A percentile compares a stretch with the other conserved stretches of the same genome.
Conservation (phyloP, 2,329 filamentous ascomycete genomes). For the Chaetomium olivaceum region DNA sequence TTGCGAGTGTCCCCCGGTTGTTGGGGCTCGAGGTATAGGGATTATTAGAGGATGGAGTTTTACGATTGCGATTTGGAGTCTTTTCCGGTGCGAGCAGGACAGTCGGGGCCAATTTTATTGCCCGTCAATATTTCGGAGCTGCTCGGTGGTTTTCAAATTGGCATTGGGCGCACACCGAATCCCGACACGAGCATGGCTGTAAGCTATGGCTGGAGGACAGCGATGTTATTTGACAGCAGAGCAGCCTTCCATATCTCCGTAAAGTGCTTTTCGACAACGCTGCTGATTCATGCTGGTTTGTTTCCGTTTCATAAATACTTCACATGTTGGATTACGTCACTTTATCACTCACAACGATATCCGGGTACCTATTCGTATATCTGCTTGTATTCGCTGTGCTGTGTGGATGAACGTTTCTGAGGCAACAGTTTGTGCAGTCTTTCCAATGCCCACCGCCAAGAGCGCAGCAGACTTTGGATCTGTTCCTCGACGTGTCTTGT, state of each 20-base stretch:
- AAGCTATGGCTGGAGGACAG: conserved; percentile 14
- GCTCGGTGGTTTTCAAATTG: conserved; percentile 16
- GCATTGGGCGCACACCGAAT: conserved; percentile 19
- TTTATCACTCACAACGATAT: background rate
- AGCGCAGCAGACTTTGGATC: background rate
- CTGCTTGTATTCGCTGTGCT: background rate
- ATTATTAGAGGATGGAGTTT: conserved; percentile 25
- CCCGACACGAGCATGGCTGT: conserved; percentile 5
- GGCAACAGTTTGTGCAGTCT: background rate
- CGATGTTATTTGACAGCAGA: conserved; percentile 15
- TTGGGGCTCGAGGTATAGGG: conserved; percentile 7
- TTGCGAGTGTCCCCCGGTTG: conserved; percentile 19
- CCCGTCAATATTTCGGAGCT: conserved; percentile 16
- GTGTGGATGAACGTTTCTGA: background rate
- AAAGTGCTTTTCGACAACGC: background rate
- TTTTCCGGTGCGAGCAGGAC: conserved; percentile 23
- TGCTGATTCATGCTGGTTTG: background rate
- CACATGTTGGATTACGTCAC: conserved; percentile 1
- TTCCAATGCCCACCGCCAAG: background rate
- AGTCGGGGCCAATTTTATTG: conserved; percentile 17
- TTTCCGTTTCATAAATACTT: background rate
- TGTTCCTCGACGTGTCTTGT: background rate
- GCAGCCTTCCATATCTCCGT: background rate
- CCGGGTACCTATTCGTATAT: too few relatives aligned
- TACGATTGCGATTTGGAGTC: conserved; percentile 22